These are phyloP conservation scores for Cenococcum geophilum DNA, from an alignment of 495 filamentous ascomycete genomes.

Conservation along the genomic window DNA sequence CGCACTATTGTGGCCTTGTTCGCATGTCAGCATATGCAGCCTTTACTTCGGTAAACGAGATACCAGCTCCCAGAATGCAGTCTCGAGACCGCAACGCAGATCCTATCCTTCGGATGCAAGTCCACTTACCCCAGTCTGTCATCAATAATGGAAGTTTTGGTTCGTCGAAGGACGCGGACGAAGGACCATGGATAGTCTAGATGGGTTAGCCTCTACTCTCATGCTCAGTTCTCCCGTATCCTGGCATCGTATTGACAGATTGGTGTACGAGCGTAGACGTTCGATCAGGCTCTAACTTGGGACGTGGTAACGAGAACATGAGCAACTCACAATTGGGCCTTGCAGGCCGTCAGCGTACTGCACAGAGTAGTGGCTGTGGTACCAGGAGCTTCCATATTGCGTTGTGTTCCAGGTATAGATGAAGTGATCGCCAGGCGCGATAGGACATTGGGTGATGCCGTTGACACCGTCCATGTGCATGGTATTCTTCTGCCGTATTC, in stretches of 20 bases:
- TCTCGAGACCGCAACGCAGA: no score
- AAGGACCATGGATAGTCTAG: conserved; percentile 50
- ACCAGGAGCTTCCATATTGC: conserved; percentile 28
- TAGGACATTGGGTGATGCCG: conserved; percentile 26
- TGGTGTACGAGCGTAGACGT: conserved; percentile 45
- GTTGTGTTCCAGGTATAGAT: conserved; percentile 21
- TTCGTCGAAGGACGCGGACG: conserved; percentile 48
- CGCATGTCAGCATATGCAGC: no score
- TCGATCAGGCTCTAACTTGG: conserved; percentile 49
- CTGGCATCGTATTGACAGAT: conserved; percentile 14
- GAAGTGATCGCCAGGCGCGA: conserved; percentile 26
- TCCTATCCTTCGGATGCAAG: not conserved
- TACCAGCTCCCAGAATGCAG: no score
- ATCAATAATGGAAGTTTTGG: conserved; percentile 47
- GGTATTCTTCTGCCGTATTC: conserved; percentile 4
- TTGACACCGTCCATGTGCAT: conserved; percentile 21
- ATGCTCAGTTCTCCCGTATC: not conserved
- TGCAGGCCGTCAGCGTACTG: conserved; percentile 10
- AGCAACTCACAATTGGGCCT: no score
- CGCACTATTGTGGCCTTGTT: no score
- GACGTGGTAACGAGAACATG: conserved; percentile 26
- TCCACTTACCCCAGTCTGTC: conserved; percentile 34
- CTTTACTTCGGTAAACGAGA: no score
- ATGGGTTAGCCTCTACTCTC: not conserved
- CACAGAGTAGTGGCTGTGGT: conserved; percentile 26